Conservation (phyloP, 2,329 filamentous ascomycete genomes). For the Penicillium olsonii region DNA sequence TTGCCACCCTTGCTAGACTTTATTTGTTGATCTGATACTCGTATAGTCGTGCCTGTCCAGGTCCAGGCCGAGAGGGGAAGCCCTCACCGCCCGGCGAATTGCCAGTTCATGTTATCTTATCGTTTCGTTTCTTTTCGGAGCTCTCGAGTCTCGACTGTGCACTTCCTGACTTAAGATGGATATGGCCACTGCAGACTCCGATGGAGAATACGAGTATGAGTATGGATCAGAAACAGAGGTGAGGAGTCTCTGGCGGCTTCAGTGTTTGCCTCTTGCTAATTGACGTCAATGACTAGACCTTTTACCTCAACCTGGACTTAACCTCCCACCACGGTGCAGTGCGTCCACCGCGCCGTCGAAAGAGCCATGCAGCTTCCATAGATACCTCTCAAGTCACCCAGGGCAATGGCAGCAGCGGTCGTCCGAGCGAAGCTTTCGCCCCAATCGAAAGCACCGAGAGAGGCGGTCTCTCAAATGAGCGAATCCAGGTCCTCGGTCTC, state of each 20-base stretch:
- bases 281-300: slow-evolving; percentile 43
- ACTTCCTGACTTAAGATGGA: not conserved
- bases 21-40: not conserved
- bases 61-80: not conserved
- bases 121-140: not conserved
- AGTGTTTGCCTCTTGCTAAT: slow-evolving; percentile 3
- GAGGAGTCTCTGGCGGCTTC: slow-evolving; percentile 7
- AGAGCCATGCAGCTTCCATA: slow-evolving; percentile 17
- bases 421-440: slow-evolving; percentile 33
- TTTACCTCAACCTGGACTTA: slow-evolving; percentile 63
- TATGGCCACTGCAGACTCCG: slow-evolving; percentile 35
- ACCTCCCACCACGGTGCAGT: slow-evolving; percentile 46
- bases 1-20: not conserved
- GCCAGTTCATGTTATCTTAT: slow-evolving; percentile 16
- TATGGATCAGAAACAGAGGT: slow-evolving; percentile 58
- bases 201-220: slow-evolving; percentile 63
- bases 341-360: slow-evolving; percentile 34
- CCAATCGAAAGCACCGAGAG: slow-evolving; percentile 42
- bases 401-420: not conserved
- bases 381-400: slow-evolving; percentile 1
- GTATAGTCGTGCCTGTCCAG: not conserved
- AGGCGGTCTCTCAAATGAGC: slow-evolving; percentile 29
- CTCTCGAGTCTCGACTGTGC: not conserved
- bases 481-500: slow-evolving; percentile 79
- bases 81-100: not conserved